phyloP scores from a whole-genome alignment of 139 green algal genomes.

The Chlamydomonas sp. region DNA sequence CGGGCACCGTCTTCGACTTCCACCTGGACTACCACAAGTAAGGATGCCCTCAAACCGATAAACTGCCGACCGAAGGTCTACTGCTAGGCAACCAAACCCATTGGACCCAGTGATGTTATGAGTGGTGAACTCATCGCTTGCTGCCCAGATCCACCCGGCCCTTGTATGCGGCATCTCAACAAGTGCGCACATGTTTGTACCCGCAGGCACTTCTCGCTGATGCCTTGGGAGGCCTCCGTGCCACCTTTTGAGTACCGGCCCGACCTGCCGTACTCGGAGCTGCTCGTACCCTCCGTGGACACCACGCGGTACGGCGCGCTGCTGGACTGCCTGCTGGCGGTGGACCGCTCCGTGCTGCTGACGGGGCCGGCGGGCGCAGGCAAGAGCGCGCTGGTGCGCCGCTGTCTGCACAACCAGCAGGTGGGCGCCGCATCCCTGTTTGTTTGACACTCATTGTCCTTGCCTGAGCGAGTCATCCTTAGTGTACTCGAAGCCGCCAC shows the following conservation, averaged over 20 bases:
- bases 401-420: constrained; percentile 16
- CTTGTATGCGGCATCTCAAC: neutral
- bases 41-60: neutral
- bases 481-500: no score
- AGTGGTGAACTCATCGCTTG: neutral
- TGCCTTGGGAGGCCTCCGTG: constrained; percentile 67
- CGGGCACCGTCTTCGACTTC: constrained; percentile 80
- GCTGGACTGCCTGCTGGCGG: constrained; percentile 48
- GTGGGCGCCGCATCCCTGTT: neutral
- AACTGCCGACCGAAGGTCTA: constrained; percentile 14
- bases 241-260: constrained; percentile 70
- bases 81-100: neutral
- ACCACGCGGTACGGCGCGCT: constrained; percentile 65
- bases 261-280: constrained; percentile 69
- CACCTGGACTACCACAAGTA: constrained; percentile 61
- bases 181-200: neutral
- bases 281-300: constrained; percentile 86
- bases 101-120: neutral
- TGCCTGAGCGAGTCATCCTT: no score
- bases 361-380: constrained; percentile 77
- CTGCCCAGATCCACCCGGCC: neutral
- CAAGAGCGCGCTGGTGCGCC: constrained; percentile 74
- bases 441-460: no score
- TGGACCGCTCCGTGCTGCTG: constrained; percentile 48
- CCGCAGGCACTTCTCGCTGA: constrained; percentile 44